Percentiles rank a stretch among this genome's conserved stretches.
phyloP scores from a whole-genome alignment of 164 flowering plant genomes.

The Litsea cubeba region DNA sequence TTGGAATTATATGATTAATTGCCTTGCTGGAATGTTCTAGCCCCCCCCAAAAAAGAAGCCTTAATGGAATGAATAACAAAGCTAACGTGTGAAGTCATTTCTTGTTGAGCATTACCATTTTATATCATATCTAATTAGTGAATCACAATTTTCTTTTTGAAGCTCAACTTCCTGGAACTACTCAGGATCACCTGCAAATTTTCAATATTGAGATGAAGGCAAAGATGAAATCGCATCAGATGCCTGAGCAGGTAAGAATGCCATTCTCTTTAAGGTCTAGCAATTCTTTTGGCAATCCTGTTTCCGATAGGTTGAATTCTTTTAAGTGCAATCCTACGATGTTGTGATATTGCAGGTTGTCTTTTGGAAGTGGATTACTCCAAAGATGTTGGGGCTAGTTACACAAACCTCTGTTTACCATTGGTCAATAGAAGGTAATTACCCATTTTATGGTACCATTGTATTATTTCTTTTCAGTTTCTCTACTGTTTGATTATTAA shows the following conservation, averaged over 20 bases:
- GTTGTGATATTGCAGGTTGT: conserved; percentile 49
- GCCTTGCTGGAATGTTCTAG: not conserved
- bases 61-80: not conserved
- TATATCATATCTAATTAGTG: conserved; percentile 11
- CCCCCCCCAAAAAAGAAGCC: not conserved
- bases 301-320: not conserved
- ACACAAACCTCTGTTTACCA: conserved; percentile 95
- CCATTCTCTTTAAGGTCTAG: not conserved
- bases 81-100: not conserved
- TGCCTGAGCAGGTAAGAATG: conserved; percentile 89
- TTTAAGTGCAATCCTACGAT: not conserved
- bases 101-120: not conserved
- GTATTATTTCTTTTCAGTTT: not conserved
- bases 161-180: conserved; percentile 97
- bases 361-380: conserved; percentile 98
- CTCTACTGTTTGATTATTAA: not conserved
- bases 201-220: conserved; percentile 95
- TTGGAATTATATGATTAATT: not conserved
- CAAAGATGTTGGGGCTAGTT: conserved; percentile 84
- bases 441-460: not conserved
- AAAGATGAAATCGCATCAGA: conserved; percentile 94
- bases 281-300: not conserved
- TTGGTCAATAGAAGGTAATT: conserved; percentile 92
- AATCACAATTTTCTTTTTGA: conserved; percentile 24
- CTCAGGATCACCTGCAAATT: conserved; percentile 94